Evolutionary conservation across 2,329 filamentous ascomycete species (phyloP), one percentile per base, ranked within the genome.

Genomic region (Neurospora crassa): DNA sequence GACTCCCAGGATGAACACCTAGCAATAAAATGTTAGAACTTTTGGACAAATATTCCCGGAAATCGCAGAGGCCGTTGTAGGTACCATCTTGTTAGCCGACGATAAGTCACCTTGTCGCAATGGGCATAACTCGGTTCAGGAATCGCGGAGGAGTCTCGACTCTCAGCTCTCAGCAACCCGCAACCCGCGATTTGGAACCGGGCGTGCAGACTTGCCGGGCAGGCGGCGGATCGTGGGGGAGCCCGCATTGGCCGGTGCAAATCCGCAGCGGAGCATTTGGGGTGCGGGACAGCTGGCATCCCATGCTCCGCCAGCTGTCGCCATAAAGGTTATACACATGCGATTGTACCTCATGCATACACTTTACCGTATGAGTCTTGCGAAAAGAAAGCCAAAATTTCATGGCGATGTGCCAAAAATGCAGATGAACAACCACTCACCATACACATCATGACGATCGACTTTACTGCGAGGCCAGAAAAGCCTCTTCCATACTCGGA

Each of bases 401-500:
- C 53, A 34, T 63, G 53, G 53, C 24, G 47, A 34, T 29, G 24
- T 59, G 24, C 45, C 47, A 59, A 8, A 68, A 8, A 68, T 29
- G 20, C 29, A 68, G 67, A 68, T 45, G 67, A 69, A 12, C 69
- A 67, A 69, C 20, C 59, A 70, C 16, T 67, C 24, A 6, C 53
- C 42, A 47, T 70, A 47, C 34, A 37, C 34, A 37, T 37, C 41
- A 76, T 76, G 74, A 71, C 24, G 24, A 7, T 63, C 68, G 24
- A 41, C 37, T 74, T 76, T 20, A 43, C 74, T 67, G 88, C 87
- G 84, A 81, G 81, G 76, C 86, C 86, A 14, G 76, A 81, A 41
- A 84, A 84, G 70, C 83, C 84, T 14, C 85, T 97, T 34, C 94
- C 94, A 1, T 88, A 92, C 77, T 85, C 88, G 42, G 85, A 89